These are phyloP conservation scores for Fagopyrum homotropicum DNA, from an alignment of 148 eudicot genomes.

Conservation along the genomic window DNA sequence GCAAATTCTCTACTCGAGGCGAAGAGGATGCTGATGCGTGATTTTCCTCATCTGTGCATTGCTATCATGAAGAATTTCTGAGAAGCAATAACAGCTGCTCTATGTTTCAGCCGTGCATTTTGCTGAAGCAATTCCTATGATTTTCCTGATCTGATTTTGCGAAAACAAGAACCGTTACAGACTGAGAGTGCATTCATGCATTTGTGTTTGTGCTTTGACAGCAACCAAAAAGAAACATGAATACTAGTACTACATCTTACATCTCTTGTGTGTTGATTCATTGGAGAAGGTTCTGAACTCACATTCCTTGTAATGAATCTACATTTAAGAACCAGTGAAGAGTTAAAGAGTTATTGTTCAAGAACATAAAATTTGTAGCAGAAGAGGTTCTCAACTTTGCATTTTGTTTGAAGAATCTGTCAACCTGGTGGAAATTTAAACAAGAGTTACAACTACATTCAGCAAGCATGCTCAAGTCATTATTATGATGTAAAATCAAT, in stretches of 20 bases:
- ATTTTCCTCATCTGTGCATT: too few species aligned
- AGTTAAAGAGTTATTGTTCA: background rate
- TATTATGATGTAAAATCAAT: background rate
- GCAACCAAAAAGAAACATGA: background rate
- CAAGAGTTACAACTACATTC: background rate
- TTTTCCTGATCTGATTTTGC: too few species aligned
- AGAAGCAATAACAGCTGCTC: too few species aligned
- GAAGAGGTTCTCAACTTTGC: background rate
- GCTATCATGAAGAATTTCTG: too few species aligned
- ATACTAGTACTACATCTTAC: background rate
- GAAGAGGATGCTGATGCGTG: too few species aligned
- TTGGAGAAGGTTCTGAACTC: constrained; percentile 1
- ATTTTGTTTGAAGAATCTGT: background rate
- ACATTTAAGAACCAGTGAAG: background rate
- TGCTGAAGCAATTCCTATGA: too few species aligned
- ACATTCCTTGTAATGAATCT: background rate
- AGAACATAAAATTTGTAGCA: background rate
- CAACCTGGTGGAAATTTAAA: background rate
- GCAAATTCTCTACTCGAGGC: too few species aligned
- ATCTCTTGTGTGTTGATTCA: background rate
- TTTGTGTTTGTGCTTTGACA: background rate
- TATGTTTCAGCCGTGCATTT: too few species aligned
- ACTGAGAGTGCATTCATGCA: too few species aligned
- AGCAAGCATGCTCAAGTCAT: background rate
- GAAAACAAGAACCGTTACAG: too few species aligned